Evolutionary conservation across 176 grass and related monocot genomes (phyloP), one percentile per base, ranked within the genome.

Genomic region (Miscanthus lutarioriparius): DNA sequence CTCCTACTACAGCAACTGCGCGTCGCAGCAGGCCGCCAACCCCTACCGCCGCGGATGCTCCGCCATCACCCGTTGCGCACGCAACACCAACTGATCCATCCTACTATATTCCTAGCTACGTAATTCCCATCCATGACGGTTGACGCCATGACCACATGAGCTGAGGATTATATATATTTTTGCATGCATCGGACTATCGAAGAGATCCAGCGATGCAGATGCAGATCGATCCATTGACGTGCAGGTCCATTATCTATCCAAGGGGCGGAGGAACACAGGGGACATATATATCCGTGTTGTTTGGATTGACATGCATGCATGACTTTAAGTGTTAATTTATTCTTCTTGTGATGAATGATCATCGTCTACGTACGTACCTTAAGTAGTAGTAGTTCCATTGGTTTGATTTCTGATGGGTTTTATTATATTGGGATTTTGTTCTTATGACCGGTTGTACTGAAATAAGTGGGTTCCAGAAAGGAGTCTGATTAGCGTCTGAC

Each of bases 1-100:
- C 15, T 95, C 95, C 13, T 97, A 97, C 88, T 97, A 97, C 90
- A 86, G 36, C 82, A 93, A 95, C 82, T 95, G 92, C 85, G 75
- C 4, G 13, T 49, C 47, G 26, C 56, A 81, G 40, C 1, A 33
- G 58, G 36, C 37, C 2, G 82, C 72, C 20, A 95, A 97, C 80
- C 95, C 92, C 6, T 97, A 97, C 87, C 65, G 62, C 25, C 92
- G 92, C 4, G 91, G 88, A 0, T 97, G 95, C 87, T 93, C 84
- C 51, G 64, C 76, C 79, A 97, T 97, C 78, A 97, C 95, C 19
- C 78, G 58, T 10, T 97, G 95, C 82, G 83, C 83, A 5, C 85
- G 90, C 47, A 85, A 44, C 82, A 85, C 84, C 48, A 40, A 80
- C 65, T 94, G 41, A 62, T 25, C 47, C 4, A 35, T 35, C 33